Base-by-base conservation (phyloP, 75 land plant genomes). In the Cunninghamia lanceolata region DNA sequence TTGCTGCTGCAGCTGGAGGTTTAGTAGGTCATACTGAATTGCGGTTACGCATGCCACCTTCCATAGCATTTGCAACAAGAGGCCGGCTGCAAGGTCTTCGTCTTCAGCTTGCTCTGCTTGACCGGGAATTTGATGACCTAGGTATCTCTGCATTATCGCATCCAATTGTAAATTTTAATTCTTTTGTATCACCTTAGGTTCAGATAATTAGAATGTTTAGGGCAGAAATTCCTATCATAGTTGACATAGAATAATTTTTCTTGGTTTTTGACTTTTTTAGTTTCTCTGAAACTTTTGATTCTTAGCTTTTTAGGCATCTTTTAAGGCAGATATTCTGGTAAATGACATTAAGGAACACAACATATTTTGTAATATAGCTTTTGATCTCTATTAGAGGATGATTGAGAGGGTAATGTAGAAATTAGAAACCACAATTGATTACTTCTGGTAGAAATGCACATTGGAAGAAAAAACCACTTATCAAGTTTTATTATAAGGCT, bases 51-150 rank as follows among this genome's bases (percentile, higher is more conserved):
- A 91, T 96, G 93, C 95, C 96, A 56, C 94, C 96, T 68, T 90
- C 97, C 19, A 96, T 96, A 74, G 89, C 96, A 14, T 90, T 97
- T 89, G 95, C 98, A 38, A 92, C 96, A 54, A 93, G 99, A 89
- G 98, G 97, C 16, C 89, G 99, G 30, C 83, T 96, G 83, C 98
- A 98, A 63, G 94, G 98, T 35, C 94, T 96, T 10, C 90, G 99
- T 75, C 93, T 98, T 77, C 96, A 98, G 88, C 99, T 98, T 90
- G 99, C 99, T 2, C 93, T 96, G 35, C 96, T 97, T 90, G 98
- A 97, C 79, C 91, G 98, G 8, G 99, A 97, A 68, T 97, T 97
- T 91, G 99, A 97, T 91, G 99, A 97, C 46, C 90, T 97, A 88
- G 99, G 99, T 97, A 77, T 70, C n/a, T n/a, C 43, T 80, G 82